Evolutionary conservation across 176 grass and related monocot species (phyloP).

Genomic region (bread wheat (Triticum aestivum)): IWGSC_CS_RefSeq_v2.1 NC_057804.1:619808415-619808914

Average conservation of each 20-base stretch:
- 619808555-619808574: constrained; percentile 53
- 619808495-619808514: constrained; percentile 53
- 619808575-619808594: constrained; percentile 81
- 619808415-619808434: constrained; percentile 59
- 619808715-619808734: constrained; percentile 69
- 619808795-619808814: constrained; percentile 50
- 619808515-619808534: constrained; percentile 48
- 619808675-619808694: constrained; percentile 15
- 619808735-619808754: constrained; percentile 67
- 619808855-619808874: constrained; percentile 84
- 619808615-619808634: constrained; percentile 60
- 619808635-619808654: constrained; percentile 52
- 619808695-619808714: constrained; percentile 40
- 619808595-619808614: constrained; percentile 53
- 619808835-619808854: constrained; percentile 64
- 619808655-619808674: constrained; percentile 50
- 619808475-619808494: constrained; percentile 62
- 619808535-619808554: constrained; percentile 76
- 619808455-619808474: constrained; percentile 57
- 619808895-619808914: constrained; percentile 38
- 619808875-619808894: constrained; percentile 77
- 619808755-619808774: constrained; percentile 33
- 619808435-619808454: constrained; percentile 62
- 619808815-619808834: constrained; percentile 68
- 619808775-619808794: constrained; percentile 44